Conservation (phyloP, 768 basidiomycete species). For the Tulasnella sp. region DNA sequence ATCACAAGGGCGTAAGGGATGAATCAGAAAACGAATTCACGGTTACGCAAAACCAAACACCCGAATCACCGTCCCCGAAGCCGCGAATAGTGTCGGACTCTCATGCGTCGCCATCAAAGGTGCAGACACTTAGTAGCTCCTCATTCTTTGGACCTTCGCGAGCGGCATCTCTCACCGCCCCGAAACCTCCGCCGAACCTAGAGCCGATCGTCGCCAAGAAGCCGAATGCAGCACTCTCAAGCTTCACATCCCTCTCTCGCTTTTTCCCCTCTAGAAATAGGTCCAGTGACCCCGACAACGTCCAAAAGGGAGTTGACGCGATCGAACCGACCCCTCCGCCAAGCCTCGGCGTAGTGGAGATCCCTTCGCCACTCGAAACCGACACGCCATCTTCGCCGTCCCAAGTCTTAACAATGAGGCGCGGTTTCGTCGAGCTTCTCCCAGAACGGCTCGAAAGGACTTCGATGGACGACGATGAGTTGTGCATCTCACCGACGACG, state of each 20-base stretch:
- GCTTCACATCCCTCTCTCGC: slow-evolving; percentile 3
- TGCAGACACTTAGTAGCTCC: not conserved
- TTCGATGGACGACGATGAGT: too few species aligned
- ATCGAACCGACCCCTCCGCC: slow-evolving; percentile 4
- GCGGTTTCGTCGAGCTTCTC: too few species aligned
- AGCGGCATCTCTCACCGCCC: not conserved
- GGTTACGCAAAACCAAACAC: slow-evolving; percentile 16
- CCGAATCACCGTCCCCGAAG: slow-evolving; percentile 20
- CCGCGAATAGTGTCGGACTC: not conserved
- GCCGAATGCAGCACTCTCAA: not conserved
- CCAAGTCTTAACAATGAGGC: too few species aligned
- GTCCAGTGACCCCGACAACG: not conserved
- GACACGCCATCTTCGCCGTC: not conserved
- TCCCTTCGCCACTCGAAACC: not conserved
- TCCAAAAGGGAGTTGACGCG: not conserved
- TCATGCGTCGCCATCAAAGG: not conserved
- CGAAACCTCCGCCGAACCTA: slow-evolving; percentile 9
- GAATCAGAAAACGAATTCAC: slow-evolving; percentile 13
- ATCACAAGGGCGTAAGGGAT: slow-evolving; percentile 21
- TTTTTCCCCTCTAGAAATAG: slow-evolving; percentile 7
- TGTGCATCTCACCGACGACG: too few species aligned
- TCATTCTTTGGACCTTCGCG: slow-evolving; percentile 7
- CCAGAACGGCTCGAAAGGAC: too few species aligned
- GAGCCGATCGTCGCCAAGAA: slow-evolving; percentile 4
- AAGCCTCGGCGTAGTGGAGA: not conserved